Evolutionary conservation across 306 rosid species (phyloP).

Genomic region (Cucumis melo): DNA sequence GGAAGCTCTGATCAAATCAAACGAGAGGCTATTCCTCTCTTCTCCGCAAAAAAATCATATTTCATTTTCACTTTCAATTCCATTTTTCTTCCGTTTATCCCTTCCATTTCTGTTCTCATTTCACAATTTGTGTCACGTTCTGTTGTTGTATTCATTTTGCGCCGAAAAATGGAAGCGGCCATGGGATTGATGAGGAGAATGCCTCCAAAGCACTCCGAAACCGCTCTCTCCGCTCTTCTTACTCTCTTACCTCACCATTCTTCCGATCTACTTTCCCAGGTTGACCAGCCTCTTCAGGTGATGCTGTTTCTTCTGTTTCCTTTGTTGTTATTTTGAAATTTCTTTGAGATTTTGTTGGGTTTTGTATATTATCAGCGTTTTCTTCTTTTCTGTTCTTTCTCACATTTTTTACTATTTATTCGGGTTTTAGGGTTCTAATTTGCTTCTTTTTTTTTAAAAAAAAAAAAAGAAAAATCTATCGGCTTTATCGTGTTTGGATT

Average conservation of each 20-base stretch:
- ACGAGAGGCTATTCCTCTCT: neutral
- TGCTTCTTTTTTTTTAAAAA: neutral
- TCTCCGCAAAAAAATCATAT: neutral
- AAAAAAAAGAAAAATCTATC: neutral
- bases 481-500: neutral
- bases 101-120: neutral
- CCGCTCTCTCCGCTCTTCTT: slow-evolving; percentile 88
- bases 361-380: neutral
- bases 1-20: slow-evolving; percentile 47
- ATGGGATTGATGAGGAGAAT: slow-evolving; percentile 92
- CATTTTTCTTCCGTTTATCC: neutral
- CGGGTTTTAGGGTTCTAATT: neutral
- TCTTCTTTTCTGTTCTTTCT: neutral
- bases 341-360: neutral
- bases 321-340: neutral
- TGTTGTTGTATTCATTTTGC: neutral
- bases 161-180: slow-evolving; percentile 66
- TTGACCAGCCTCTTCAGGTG: slow-evolving; percentile 99
- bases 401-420: neutral
- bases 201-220: slow-evolving; percentile 82
- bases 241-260: slow-evolving; percentile 79
- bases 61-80: neutral
- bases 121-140: neutral
- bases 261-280: slow-evolving; percentile 93
- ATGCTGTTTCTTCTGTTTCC: neutral